These are phyloP conservation scores for Geotrichum klebahnii DNA, from an alignment of 1,139 yeast genomes.

Conservation along the genomic window DNA sequence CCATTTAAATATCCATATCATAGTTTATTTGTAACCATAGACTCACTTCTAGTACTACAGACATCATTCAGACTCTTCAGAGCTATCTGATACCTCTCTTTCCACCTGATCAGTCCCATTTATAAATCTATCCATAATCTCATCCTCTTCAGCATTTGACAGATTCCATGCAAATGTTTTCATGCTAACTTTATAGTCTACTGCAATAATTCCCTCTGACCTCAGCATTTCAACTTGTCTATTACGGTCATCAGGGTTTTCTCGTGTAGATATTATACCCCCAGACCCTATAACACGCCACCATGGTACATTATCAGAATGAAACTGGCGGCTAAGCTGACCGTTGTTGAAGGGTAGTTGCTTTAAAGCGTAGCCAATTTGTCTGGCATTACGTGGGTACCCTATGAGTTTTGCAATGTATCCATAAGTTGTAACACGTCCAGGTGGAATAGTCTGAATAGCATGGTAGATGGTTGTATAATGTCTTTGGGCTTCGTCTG, in stretches of 20 bases:
- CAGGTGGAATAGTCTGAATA: slow-evolving; percentile 56
- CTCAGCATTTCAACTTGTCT: slow-evolving; percentile 48
- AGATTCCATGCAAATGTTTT: slow-evolving; percentile 68
- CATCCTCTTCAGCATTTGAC: slow-evolving; percentile 10
- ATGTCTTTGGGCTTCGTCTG: slow-evolving; percentile 54
- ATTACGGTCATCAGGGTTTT: slow-evolving; percentile 42
- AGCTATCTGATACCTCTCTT: neutral
- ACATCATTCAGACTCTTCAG: neutral
- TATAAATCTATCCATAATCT: slow-evolving; percentile 3
- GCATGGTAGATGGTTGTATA: slow-evolving; percentile 58
- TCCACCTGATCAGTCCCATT: neutral
- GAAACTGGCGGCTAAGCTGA: slow-evolving; percentile 28
- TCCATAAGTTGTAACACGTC: slow-evolving; percentile 65
- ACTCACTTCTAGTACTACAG: no score
- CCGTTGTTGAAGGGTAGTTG: slow-evolving; percentile 39
- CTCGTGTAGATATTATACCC: slow-evolving; percentile 60
- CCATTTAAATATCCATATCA: no score
- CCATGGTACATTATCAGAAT: slow-evolving; percentile 59
- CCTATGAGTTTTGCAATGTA: slow-evolving; percentile 58
- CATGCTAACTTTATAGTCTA: slow-evolving; percentile 44
- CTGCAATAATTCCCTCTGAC: slow-evolving; percentile 48
- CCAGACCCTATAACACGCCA: slow-evolving; percentile 67
- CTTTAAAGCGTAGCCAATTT: slow-evolving; percentile 68
- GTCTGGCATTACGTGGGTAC: slow-evolving; percentile 64
- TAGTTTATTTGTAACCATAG: no score